Base-by-base conservation (phyloP, 1,139 yeast genomes). In the Kluyveromyces marxianus region DNA sequence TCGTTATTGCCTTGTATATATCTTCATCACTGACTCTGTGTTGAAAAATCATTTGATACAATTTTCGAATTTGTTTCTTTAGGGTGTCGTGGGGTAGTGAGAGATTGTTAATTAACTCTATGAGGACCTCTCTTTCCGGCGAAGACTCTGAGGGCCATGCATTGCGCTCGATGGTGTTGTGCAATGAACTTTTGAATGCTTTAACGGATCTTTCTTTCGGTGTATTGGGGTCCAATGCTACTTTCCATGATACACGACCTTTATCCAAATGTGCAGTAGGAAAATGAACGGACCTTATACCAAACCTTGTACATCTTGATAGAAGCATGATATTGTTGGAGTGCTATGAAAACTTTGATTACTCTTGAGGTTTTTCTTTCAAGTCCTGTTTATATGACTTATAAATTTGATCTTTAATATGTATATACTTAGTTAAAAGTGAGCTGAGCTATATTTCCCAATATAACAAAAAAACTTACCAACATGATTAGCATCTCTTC, bases 41-140 rank as follows among this genome's bases (percentile, higher is more conserved):
- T 35, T 54, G 58, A 24, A 54, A 34, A 4, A 54, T 50, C 36
- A 53, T 34, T 24, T 45, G 46, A 31, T 50, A 46, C 21, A 55
- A 29, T 39, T 41, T 49, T 35, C 35, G 49, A 25, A 48, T 39
- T 24, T 49, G 39, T 37, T 38, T 45, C 36, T 40, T 40, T 10
- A 40, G 25, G 3, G 43, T 28, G 8, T 40, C 34, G 10, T 40
- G 24, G 10, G 43, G 38, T n/a, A 35, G 14, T 2, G 34, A 26
- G 27, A 24, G 26, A 7, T 27, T 34, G 25, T n/a, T 34, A n/a
- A 40, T 33, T 8, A 43, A 35, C 25, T 32, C 37, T 10, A 30
- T 6, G 6, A 43, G 34, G 4, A 43, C 42, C 6, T 33, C 34
- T 3, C 32, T 5, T n/a, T 37, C 33, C 10, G 25, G 30, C 3